These are phyloP conservation scores for Nissolia schottii DNA, from an alignment of 306 rosid genomes.

Conservation along the genomic window DNA sequence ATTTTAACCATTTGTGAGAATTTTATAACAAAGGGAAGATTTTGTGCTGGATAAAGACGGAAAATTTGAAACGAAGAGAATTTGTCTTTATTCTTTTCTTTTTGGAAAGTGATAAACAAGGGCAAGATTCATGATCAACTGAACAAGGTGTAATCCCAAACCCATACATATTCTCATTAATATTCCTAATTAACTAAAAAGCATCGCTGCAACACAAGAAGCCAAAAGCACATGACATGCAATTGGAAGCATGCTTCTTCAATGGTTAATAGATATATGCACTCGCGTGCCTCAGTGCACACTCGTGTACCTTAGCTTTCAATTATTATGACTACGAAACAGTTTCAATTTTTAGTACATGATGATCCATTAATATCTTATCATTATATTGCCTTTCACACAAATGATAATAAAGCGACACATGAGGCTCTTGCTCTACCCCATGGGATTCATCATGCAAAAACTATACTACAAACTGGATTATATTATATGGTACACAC, in stretches of 20 bases:
- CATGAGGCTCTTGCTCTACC: neutral
- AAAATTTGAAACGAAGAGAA: neutral
- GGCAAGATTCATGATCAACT: neutral
- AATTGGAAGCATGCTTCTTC: neutral
- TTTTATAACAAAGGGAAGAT: neutral
- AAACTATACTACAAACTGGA: neutral
- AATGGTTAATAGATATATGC: neutral
- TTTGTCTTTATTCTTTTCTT: neutral
- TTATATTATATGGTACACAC: neutral
- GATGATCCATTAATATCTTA: neutral
- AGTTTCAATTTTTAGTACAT: neutral
- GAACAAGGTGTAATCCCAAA: neutral
- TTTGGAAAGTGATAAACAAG: neutral
- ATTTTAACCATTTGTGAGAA: neutral
- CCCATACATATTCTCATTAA: neutral
- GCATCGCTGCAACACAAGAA: constrained; percentile 25
- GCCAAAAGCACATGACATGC: neutral
- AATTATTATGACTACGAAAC: neutral
- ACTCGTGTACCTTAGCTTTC: neutral
- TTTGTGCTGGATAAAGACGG: neutral
- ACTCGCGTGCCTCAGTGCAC: constrained; percentile 21
- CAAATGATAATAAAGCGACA: neutral
- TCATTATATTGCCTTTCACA: neutral
- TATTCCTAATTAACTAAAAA: no score
- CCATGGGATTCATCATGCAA: neutral